Conservation (phyloP, 768 basidiomycete genomes). For the Daedalea quercina region DNA sequence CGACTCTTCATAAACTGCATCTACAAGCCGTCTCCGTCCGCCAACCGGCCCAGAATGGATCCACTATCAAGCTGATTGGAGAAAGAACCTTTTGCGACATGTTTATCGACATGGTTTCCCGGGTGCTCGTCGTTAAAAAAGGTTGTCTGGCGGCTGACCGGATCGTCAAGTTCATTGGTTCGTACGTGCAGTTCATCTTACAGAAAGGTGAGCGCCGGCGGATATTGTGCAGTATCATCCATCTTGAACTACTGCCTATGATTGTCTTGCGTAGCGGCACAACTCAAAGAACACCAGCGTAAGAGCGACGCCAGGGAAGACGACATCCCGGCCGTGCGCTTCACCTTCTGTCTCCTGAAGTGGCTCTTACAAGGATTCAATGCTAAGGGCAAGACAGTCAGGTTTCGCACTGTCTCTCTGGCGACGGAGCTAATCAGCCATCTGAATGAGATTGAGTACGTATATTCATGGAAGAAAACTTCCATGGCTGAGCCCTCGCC, state of each 20-base stretch:
- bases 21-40: slow-evolving; percentile 24
- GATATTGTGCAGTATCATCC: too few relatives aligned
- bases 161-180: slow-evolving; percentile 41
- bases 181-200: slow-evolving; percentile 35
- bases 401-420: slow-evolving; percentile 38
- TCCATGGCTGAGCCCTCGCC: background rate
- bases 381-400: slow-evolving; percentile 45
- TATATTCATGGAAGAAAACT: too few relatives aligned
- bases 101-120: slow-evolving; percentile 36
- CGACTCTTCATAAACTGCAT: slow-evolving; percentile 39
- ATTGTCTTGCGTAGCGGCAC: background rate
- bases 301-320: slow-evolving; percentile 41
- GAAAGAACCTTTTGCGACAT: slow-evolving; percentile 39
- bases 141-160: slow-evolving; percentile 39
- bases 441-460: slow-evolving; percentile 45
- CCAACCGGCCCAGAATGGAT: slow-evolving; percentile 20
- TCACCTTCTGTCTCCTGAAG: slow-evolving; percentile 58
- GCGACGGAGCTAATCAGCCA: slow-evolving; percentile 39
- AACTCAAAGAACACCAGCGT: too few relatives aligned
- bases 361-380: slow-evolving; percentile 44
- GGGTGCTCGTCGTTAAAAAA: slow-evolving; percentile 40
- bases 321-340: slow-evolving; percentile 63
- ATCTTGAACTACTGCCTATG: background rate
- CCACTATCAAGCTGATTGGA: slow-evolving; percentile 30
- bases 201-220: slow-evolving; percentile 36